These are phyloP conservation scores for Royoungia palumana DNA, from an alignment of 768 basidiomycete species.

Conservation along the genomic window DNA sequence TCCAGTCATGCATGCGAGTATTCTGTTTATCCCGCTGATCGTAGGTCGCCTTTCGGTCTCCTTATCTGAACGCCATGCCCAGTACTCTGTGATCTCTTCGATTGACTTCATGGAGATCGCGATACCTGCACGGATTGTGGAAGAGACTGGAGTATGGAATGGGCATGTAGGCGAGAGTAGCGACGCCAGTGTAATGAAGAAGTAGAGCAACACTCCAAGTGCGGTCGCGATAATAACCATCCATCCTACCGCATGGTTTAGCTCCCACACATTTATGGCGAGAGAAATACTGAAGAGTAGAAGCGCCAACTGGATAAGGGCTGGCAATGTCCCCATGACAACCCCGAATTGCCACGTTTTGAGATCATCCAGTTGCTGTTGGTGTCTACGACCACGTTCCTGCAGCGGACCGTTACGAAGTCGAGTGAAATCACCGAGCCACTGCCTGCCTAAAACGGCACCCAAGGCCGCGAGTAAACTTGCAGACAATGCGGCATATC, in stretches of 20 bases:
- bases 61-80: slow-evolving; percentile 1
- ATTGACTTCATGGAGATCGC: neutral
- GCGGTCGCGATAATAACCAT: slow-evolving; percentile 9
- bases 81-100: slow-evolving; percentile 1
- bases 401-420: slow-evolving; percentile 11
- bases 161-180: slow-evolving; percentile 11
- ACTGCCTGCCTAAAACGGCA: slow-evolving; percentile 17
- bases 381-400: slow-evolving; percentile 13
- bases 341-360: slow-evolving; percentile 15
- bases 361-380: slow-evolving; percentile 19
- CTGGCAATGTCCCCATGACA: slow-evolving; percentile 13
- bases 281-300: slow-evolving; percentile 19
- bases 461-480: slow-evolving; percentile 24
- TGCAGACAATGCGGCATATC: slow-evolving; percentile 20
- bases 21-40: neutral
- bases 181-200: slow-evolving; percentile 16
- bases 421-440: slow-evolving; percentile 9
- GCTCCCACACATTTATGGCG: slow-evolving; percentile 11
- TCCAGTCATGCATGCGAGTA: neutral
- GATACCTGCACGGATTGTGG: slow-evolving; percentile 1
- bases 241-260: slow-evolving; percentile 5
- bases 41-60: neutral
- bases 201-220: slow-evolving; percentile 15
- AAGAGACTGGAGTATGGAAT: slow-evolving; percentile 19
- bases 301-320: slow-evolving; percentile 20